A percentile compares a stretch with the other conserved stretches of the same genome.
These are phyloP conservation scores for Paraconiothyrium sp. DNA, from an alignment of 2,329 filamentous ascomycete species.

Conservation along the genomic window DNA sequence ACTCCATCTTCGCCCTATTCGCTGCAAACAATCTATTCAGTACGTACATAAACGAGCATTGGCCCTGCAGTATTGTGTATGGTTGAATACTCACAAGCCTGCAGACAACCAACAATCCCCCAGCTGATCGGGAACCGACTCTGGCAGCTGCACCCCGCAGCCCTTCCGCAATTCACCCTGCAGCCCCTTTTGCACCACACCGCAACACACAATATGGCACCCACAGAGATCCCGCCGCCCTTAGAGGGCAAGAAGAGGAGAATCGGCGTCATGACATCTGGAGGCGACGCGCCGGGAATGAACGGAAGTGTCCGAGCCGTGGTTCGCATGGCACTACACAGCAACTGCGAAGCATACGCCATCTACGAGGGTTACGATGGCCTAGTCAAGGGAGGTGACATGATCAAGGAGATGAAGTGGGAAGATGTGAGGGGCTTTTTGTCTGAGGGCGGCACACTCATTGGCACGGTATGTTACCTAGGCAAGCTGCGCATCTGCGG, in stretches of 20 bases:
- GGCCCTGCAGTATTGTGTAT: background rate
- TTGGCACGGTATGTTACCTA: constrained; percentile 70
- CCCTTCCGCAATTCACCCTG: background rate
- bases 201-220: constrained; percentile 34
- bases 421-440: constrained; percentile 94
- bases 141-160: constrained; percentile 12
- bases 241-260: constrained; percentile 64
- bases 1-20: constrained; percentile 2
- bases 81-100: background rate
- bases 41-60: constrained; percentile 1
- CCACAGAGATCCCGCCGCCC: constrained; percentile 43
- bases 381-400: constrained; percentile 84
- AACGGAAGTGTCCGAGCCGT: constrained; percentile 90
- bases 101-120: constrained; percentile 10
- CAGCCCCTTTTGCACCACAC: background rate
- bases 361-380: constrained; percentile 95
- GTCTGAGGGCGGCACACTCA: constrained; percentile 92
- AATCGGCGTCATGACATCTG: constrained; percentile 93
- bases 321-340: constrained; percentile 88
- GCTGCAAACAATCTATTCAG: background rate
- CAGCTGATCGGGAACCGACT: constrained; percentile 12
- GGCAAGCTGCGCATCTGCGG: background rate
- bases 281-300: constrained; percentile 95
- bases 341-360: constrained; percentile 62
- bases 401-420: constrained; percentile 90